Base-by-base conservation (phyloP, 2,329 filamentous ascomycete species). In the Cordyceps fumosorosea region DNA sequence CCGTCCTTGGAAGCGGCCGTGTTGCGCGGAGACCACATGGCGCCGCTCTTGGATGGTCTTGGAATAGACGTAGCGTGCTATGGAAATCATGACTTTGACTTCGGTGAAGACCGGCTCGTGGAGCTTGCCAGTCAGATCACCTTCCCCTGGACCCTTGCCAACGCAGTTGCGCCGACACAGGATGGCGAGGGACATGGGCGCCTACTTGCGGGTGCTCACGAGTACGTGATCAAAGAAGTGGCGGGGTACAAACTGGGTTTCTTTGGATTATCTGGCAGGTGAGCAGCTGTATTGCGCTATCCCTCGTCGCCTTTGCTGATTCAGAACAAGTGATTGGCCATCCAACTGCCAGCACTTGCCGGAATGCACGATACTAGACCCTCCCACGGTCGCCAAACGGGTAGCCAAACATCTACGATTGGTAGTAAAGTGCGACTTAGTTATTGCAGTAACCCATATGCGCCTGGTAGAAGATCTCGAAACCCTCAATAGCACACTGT, bases 371-470 rank as follows among this genome's bases (percentile, higher is more conserved):
- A 40, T 67, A 5, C n/a, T 69, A 37, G 65, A 67, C 11, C 64
- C 64, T 12, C 29, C 62, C 7, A 34, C 22, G 4, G 55, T 60
- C 6, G 60, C 63, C 10, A 56, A 56, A 11, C 11, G 48, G 47
- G 50, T 59, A 12, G 52, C 64, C 10, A 42, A 24, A 1, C 65
- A 62, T 50, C 57, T 66, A 22, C 56, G 65, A 5, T 20, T 57
- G 14, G 37, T 18, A 11, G 64, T 67, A 32, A 53, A 62, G 20
- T 69, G 68, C 42, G 65, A 69, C 45, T 32, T 70, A 4, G 68
- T 70, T 12, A 66, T 70, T 34, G 68, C 67, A 11, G 48, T 70
- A 2, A 69, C 67, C 5, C 68, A 70, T 37, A 69, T 68, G 66
- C 66, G 68, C 1, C 63, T 69, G 2, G 57, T 58, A 6, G 68